Percentiles rank a stretch among this genome's conserved stretches.
Evolutionary conservation across 441 rosid genomes (phyloP).

Genomic region (Erodium moschatum): DNA sequence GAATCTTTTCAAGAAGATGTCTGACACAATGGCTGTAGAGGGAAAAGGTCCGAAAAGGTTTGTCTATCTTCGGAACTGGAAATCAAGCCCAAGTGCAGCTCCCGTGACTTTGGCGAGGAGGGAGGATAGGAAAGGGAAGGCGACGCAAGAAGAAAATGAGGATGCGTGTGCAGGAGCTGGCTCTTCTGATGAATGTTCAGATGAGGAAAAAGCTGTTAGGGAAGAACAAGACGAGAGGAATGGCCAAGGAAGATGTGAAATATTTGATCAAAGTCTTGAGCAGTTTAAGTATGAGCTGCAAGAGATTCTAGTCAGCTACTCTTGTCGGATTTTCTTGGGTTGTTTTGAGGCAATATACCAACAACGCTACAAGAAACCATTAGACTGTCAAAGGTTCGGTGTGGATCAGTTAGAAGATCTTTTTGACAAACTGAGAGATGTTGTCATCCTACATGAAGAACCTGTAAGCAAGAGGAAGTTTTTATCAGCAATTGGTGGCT

Average conservation of each 20-base stretch:
- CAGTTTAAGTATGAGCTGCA: constrained; percentile 76
- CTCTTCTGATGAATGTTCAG: constrained; percentile 69
- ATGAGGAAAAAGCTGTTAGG: constrained; percentile 42
- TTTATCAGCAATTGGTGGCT: constrained; percentile 43
- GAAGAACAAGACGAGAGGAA: constrained; percentile 40
- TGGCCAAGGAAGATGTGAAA: constrained; percentile 26
- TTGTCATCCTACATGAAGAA: constrained; percentile 64
- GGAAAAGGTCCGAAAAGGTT: constrained; percentile 65
- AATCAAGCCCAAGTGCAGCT: constrained; percentile 40
- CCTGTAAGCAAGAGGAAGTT: constrained; percentile 54
- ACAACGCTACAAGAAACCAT: constrained; percentile 63
- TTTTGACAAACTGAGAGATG: constrained; percentile 52
- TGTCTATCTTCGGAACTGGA: constrained; percentile 62
- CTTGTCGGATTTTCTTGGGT: constrained; percentile 55
- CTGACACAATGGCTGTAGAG: constrained; percentile 51
- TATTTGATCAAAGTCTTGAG: constrained; percentile 31
- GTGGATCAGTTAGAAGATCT: constrained; percentile 68
- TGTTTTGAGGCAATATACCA: constrained; percentile 71
- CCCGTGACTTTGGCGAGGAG: constrained; percentile 36
- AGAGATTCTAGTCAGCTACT: constrained; percentile 81
- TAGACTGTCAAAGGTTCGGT: constrained; percentile 49
- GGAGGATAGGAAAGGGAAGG: constrained; percentile 50
- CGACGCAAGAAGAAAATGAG: constrained; percentile 29
- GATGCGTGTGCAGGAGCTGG: constrained; percentile 29
- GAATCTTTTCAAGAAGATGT: constrained; percentile 78